These are phyloP conservation scores for Curvularia verruculosa DNA, from an alignment of 2,329 filamentous ascomycete species.

Conservation along the genomic window DNA sequence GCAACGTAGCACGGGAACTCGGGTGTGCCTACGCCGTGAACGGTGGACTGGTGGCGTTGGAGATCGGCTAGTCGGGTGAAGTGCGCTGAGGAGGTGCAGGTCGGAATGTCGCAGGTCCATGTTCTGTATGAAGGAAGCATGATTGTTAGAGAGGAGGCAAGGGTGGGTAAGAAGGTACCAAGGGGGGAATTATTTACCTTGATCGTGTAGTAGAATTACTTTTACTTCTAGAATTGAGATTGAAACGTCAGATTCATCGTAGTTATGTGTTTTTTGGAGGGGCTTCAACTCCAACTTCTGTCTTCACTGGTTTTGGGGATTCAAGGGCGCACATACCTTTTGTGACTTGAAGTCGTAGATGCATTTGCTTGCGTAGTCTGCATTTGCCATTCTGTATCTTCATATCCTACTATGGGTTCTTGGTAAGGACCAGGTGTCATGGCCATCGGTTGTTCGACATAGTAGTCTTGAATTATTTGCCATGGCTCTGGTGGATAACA, in stretches of 20 bases:
- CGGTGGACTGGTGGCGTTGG: constrained; percentile 45
- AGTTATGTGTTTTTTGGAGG: neutral
- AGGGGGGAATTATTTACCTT: neutral
- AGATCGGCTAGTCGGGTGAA: constrained; percentile 46
- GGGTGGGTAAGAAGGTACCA: neutral
- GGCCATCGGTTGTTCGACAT: constrained; percentile 21
- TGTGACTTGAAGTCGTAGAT: constrained; percentile 13
- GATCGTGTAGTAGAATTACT: constrained; percentile 28
- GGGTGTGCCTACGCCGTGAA: constrained; percentile 38
- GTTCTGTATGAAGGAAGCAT: constrained; percentile 23
- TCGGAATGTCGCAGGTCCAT: constrained; percentile 40
- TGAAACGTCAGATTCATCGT: neutral
- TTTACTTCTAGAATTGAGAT: constrained; percentile 14
- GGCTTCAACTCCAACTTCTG: neutral
- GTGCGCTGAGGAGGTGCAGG: constrained; percentile 42
- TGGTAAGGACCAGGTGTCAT: constrained; percentile 13
- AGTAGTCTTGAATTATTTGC: constrained; percentile 33
- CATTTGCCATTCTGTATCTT: constrained; percentile 18
- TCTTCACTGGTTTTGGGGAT: neutral
- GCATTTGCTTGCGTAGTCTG: constrained; percentile 12
- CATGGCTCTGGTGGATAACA: constrained; percentile 40
- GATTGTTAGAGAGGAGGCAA: constrained; percentile 3
- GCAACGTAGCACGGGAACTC: constrained; percentile 43
- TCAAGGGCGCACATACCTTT: constrained; percentile 11
- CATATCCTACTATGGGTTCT: constrained; percentile 19